Evolutionary conservation across 1,284 basidiomycete species (phyloP).

Genomic region (Papiliotrema fonsecae): DNA sequence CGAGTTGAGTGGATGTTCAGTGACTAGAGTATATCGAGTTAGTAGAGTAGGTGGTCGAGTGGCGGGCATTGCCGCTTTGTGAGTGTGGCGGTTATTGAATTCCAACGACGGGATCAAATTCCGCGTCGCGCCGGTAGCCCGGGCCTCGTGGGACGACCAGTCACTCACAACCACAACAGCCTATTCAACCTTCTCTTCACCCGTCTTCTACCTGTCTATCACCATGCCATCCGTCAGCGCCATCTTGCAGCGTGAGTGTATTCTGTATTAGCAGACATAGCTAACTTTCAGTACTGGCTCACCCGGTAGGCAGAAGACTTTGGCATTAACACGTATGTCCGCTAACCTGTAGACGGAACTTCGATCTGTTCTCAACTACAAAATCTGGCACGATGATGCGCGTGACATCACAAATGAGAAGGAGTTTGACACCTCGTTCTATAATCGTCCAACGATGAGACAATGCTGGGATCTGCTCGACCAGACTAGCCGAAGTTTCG

Average conservation of each 20-base stretch:
- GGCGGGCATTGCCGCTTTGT: not conserved
- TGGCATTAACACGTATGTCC: not conserved
- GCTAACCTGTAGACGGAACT: constrained; percentile 60
- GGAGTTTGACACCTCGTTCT: constrained; percentile 71
- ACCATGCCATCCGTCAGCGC: constrained; percentile 15
- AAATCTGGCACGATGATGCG: constrained; percentile 64
- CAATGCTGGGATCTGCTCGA: constrained; percentile 89
- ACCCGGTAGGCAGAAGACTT: constrained; percentile 22
- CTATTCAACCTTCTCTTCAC: not conserved
- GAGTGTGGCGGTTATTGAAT: not conserved
- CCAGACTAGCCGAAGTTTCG: constrained; percentile 81
- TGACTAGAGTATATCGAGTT: not conserved
- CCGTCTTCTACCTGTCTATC: not conserved
- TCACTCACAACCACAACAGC: too few species aligned
- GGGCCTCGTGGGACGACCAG: too few species aligned
- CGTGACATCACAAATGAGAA: constrained; percentile 69
- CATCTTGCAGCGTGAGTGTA: constrained; percentile 30
- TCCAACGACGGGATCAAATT: too few species aligned
- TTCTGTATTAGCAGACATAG: not conserved
- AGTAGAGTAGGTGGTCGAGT: not conserved
- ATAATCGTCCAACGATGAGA: constrained; percentile 78
- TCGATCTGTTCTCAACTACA: constrained; percentile 70
- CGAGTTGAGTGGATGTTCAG: too few species aligned
- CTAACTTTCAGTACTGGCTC: constrained; percentile 26
- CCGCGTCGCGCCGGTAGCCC: too few species aligned